phyloP scores from a whole-genome alignment of 768 basidiomycete genomes.

The Dendrothele bispora region DNA sequence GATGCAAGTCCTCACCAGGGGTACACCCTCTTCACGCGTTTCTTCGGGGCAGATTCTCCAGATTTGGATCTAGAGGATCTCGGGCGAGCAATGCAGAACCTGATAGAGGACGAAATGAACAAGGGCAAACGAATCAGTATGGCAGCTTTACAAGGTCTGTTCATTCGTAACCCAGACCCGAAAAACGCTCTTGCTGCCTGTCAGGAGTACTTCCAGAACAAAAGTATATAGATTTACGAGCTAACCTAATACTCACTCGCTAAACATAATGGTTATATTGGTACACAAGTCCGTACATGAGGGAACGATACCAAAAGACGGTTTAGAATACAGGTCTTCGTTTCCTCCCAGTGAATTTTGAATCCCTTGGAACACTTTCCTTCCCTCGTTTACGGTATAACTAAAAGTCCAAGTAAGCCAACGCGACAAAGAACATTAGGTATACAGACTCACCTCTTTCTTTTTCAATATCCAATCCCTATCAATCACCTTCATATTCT shows the following conservation, averaged over 20 bases:
- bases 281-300: conserved; percentile 1
- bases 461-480: conserved; percentile 95
- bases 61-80: conserved; percentile 43
- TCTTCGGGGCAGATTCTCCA: conserved; percentile 58
- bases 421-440: conserved; percentile 1
- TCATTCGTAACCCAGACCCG: conserved; percentile 70
- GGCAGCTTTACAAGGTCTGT: conserved; percentile 94
- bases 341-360: conserved; percentile 91
- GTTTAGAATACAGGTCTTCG: conserved; percentile 76
- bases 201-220: conserved; percentile 27
- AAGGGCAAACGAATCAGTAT: conserved; percentile 76
- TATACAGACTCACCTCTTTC: conserved; percentile 70
- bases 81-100: conserved; percentile 49
- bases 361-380: conserved; percentile 79
- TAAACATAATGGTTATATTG: background rate
- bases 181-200: conserved; percentile 53
- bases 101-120: conserved; percentile 53
- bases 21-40: conserved; percentile 71
- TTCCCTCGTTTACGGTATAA: conserved; percentile 85
- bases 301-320: conserved; percentile 11
- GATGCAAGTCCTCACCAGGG: conserved; percentile 87
- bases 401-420: conserved; percentile 33
- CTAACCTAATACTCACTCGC: too few species aligned
- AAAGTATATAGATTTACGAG: background rate
- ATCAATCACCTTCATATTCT: conserved; percentile 56